Evolutionary conservation across 2,329 filamentous ascomycete species (phyloP), one percentile per base, ranked within the genome.

Genomic region (Zelopaecilomyces penicillatus): DNA sequence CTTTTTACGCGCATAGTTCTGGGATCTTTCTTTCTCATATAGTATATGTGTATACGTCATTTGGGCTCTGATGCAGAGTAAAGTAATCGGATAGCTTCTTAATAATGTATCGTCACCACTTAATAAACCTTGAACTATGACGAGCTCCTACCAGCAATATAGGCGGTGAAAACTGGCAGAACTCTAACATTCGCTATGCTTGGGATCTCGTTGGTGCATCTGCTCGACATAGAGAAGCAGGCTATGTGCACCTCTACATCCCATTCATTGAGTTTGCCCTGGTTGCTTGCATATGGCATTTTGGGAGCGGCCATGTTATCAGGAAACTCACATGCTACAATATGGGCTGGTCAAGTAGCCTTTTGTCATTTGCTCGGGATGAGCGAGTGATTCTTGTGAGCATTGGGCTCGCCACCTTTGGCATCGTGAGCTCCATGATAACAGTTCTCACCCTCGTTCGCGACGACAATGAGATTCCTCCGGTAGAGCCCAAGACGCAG

Each of bases 381-480:
- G 74, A 79, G 56, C 68, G 73, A 51, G 55, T 77, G 37, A 64
- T 82, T 45, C 66, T 80, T 42, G 65, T 72, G 35, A 69, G 69
- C 39, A 68, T 80, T 43, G 72, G 73, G 37, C 57, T 85, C 43
- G 75, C 80, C 50, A 73, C 81, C 35, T 75, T 80, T 54, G 63
- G 75, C 53, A 67, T 83, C 49, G 61, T 82, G 45, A 68, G 71
- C 47, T 68, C 72, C 42, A 77, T 87, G 62, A 71, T 74, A 50
- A 62, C 71, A 33, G 70, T 77, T 44, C 76, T 90, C 37, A 67
- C 69, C 46, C 65, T 74, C 44, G 78, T 83, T 52, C 75, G 80
- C 52, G 71, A 80, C 54, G 71, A 82, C 43, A 83, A 83, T 51
- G 75, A 82, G 61, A 77, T 93, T 56, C 79, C 78, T 48, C 75